These are phyloP conservation scores for Porcisia hertigi DNA, from an alignment of 208 protist species.

Conservation along the genomic window DNA sequence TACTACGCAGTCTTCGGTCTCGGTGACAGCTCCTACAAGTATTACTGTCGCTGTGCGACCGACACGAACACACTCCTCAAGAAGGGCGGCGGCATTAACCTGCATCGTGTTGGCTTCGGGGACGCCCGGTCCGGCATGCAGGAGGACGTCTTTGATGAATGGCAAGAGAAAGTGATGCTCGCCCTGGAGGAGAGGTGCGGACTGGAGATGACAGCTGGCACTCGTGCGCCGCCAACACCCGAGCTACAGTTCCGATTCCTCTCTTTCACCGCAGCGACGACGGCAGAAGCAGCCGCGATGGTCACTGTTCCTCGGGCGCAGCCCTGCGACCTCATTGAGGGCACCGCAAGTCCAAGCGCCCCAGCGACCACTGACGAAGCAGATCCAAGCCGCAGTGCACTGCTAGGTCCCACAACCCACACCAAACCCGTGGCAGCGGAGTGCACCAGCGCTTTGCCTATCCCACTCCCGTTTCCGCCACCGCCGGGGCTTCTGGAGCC, in stretches of 20 bases:
- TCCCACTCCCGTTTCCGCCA: conserved; percentile 39
- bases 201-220: conserved; percentile 26
- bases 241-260: conserved; percentile 40
- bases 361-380: not conserved
- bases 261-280: not conserved
- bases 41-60: conserved; percentile 83
- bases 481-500: conserved; percentile 58
- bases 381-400: not conserved
- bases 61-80: conserved; percentile 51
- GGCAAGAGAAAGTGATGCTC: conserved; percentile 56
- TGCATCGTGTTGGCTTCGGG: conserved; percentile 61
- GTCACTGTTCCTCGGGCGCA: conserved; percentile 1
- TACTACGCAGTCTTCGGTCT: conserved; percentile 92
- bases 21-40: conserved; percentile 96
- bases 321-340: not conserved
- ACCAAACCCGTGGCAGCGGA: not conserved
- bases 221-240: conserved; percentile 40
- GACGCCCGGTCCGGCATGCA: conserved; percentile 53
- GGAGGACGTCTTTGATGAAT: conserved; percentile 79
- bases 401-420: too few relatives aligned
- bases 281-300: not conserved
- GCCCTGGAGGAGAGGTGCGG: conserved; percentile 43
- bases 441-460: not conserved
- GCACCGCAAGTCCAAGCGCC: not conserved
- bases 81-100: conserved; percentile 53